phyloP scores from a whole-genome alignment of 192 early-diverging fungal genomes.

The Backusella psychrophila region DNA sequence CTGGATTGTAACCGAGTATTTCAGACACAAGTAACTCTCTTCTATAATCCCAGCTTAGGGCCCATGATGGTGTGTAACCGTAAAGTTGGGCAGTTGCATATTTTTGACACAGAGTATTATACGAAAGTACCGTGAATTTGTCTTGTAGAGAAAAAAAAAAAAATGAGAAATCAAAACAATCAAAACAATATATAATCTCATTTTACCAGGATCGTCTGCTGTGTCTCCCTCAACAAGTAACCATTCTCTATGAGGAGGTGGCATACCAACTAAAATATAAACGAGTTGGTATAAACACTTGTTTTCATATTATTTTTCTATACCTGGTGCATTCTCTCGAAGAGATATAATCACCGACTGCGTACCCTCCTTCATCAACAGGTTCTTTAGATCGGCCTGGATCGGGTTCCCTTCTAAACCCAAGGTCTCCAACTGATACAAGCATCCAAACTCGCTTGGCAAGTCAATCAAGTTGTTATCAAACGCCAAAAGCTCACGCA shows the following conservation, averaged over 20 bases:
- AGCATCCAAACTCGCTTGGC: conserved; percentile 84
- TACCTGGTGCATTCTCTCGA: conserved; percentile 85
- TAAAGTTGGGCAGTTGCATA: conserved; percentile 88
- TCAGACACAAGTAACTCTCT: conserved; percentile 86
- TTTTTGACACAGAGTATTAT: conserved; percentile 89
- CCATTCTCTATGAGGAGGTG: conserved; percentile 90
- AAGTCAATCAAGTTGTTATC: conserved; percentile 87
- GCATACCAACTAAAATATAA: conserved; percentile 56
- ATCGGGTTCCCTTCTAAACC: conserved; percentile 97
- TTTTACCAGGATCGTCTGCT: conserved; percentile 46
- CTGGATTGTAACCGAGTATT: conserved; percentile 81
- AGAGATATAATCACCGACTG: conserved; percentile 79
- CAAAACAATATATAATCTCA: neutral
- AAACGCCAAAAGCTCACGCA: conserved; percentile 85
- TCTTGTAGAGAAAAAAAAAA: conserved; percentile 48
- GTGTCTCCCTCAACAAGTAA: conserved; percentile 78
- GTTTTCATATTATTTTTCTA: neutral
- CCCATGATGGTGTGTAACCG: conserved; percentile 96
- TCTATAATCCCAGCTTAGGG: conserved; percentile 89
- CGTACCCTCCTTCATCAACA: conserved; percentile 89
- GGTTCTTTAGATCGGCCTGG: conserved; percentile 69
- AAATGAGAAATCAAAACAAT: neutral
- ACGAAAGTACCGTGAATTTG: conserved; percentile 84
- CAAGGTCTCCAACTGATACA: conserved; percentile 87
- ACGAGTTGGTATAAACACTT: neutral